Conservation (phyloP, 257 asterid species). For the Euphrasia confusa region DNA sequence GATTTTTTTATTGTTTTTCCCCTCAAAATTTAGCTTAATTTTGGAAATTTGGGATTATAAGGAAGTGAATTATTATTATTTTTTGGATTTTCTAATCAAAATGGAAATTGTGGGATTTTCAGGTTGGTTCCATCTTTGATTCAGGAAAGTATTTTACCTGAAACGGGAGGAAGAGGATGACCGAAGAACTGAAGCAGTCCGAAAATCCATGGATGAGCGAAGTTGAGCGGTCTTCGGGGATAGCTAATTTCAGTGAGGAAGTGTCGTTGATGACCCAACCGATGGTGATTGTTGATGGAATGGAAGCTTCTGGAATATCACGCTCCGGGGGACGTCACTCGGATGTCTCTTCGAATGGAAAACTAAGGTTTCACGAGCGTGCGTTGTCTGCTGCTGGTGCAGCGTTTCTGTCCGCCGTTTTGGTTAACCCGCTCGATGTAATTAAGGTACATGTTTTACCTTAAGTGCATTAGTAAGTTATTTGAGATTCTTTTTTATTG, state of each 20-base stretch:
- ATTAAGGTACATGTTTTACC: constrained; percentile 51
- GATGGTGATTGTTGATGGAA: constrained; percentile 32
- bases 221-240: constrained; percentile 15
- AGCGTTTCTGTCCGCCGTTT: constrained; percentile 76
- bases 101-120: constrained; percentile 7
- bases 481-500: too few relatives aligned
- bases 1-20: neutral
- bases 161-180: constrained; percentile 33
- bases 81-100: too few relatives aligned
- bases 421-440: constrained; percentile 89
- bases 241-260: constrained; percentile 25
- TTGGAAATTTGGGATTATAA: too few relatives aligned
- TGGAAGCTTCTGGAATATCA: constrained; percentile 31
- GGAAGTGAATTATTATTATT: too few relatives aligned
- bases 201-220: constrained; percentile 44
- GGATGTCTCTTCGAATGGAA: constrained; percentile 27
- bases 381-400: constrained; percentile 93
- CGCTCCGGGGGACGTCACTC: constrained; percentile 21
- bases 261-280: constrained; percentile 53
- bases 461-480: too few relatives aligned
- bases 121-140: constrained; percentile 34
- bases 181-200: constrained; percentile 34
- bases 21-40: neutral
- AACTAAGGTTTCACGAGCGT: constrained; percentile 52
- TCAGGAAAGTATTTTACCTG: constrained; percentile 5